phyloP scores from a whole-genome alignment of 2,329 filamentous ascomycete species.

The Fusarium odoratissimum region DNA sequence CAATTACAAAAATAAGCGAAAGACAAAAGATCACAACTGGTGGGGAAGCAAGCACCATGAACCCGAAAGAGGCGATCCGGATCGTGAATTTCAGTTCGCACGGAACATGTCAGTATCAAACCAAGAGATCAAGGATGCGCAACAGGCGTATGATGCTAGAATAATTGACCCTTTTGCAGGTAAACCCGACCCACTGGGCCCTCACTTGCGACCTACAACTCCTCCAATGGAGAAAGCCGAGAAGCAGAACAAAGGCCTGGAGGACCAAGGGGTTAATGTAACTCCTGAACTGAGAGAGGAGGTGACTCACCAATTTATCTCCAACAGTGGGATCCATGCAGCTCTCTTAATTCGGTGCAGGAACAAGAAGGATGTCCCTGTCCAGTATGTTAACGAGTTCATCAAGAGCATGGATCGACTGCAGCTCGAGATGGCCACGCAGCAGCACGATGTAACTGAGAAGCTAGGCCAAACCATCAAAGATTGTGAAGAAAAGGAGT shows the following conservation, averaged over 20 bases:
- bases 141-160: neutral
- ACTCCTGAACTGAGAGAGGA: constrained; percentile 5
- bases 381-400: constrained; percentile 25
- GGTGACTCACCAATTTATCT: constrained; percentile 10
- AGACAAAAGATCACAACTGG: neutral
- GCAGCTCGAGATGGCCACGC: constrained; percentile 16
- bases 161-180: neutral
- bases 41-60: constrained; percentile 11
- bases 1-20: neutral
- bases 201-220: constrained; percentile 24
- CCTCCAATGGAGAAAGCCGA: constrained; percentile 22
- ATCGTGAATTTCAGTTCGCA: constrained; percentile 22
- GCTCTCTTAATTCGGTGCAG: constrained; percentile 25
- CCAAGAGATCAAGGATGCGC: neutral
- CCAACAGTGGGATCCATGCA: constrained; percentile 15
- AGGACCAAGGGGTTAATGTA: constrained; percentile 2
- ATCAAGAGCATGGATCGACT: constrained; percentile 19
- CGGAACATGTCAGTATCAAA: constrained; percentile 11
- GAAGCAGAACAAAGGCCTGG: constrained; percentile 16
- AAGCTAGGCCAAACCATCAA: neutral
- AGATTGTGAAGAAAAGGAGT: neutral
- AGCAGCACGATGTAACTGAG: neutral
- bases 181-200: constrained; percentile 1
- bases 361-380: constrained; percentile 1
- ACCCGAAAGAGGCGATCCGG: constrained; percentile 1